Evolutionary conservation across 805 yeast species (phyloP), one percentile per base, ranked within the genome.

Genomic region (Clavispora asparagi): DNA sequence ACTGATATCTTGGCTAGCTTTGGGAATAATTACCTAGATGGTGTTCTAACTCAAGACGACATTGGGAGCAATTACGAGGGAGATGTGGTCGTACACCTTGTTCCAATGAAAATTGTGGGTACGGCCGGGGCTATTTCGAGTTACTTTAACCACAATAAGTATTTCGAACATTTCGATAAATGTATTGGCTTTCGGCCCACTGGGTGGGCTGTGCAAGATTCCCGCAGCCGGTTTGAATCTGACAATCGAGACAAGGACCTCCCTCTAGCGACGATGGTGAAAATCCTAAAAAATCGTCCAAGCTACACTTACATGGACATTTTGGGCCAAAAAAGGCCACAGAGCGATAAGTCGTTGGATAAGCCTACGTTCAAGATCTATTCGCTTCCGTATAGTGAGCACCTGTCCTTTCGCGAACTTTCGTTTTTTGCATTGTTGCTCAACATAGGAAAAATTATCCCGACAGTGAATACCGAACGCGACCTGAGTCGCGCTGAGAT

Each of bases 361-460:
- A 50, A 49, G 31, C 50, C 63, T 7, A 50, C 65, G 13, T 61
- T 55, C 42, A 76, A 81, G 40, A 69, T 81, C 0, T 82, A 83
- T 54, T 63, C 76, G 10, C 78, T 91, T 1, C 98, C 99, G 0
- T 94, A 94, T 59, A 85, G 95, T 58, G 99, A 94, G 60, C 99
- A 94, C 66, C 88, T 96, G 10, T 87, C 96, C 47, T 92, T 82
- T 57, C 69, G 85, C 33, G 99, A 94, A 57, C 70, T 94, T 33
- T 73, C 83, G 11, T 73, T 76, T 45, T 87, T 92, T 59, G 77
- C 84, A 19, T 67, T 76, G 2, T 64, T 74, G 19, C 54, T 88
- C 36, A 62, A 74, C 7, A 76, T 80, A 52, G 64, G 65, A 0
- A 57, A 71, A 36, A 76, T 88, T 12, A 79, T 90, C 8, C 94